Base-by-base conservation (phyloP, 345 rosid species). In the Stellera chamaejasme region DNA sequence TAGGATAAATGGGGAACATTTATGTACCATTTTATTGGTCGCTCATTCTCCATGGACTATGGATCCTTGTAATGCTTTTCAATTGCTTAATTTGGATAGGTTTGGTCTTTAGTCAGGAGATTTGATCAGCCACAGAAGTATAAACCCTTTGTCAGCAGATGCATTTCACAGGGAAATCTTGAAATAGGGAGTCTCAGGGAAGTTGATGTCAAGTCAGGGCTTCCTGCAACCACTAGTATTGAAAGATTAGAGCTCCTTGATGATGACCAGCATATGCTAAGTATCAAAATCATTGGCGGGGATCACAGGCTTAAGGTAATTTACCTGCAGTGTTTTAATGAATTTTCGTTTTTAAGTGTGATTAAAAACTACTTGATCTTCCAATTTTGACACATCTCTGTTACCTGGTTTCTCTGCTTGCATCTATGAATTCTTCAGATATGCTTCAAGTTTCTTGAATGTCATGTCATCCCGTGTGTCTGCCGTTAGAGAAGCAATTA, bases 151-250 rank as follows among this genome's bases (percentile, higher is more conserved):
- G 64, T 87, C 10, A 82, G 87, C 68, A 70, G 87, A 66, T 87
- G 96, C 54, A 77, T 82, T 36, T 75, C 69, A 60, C 77, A 80
- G 60, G 96, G 92, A 15, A 77, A 80, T 55, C 67, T 78, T 43
- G 87, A 86, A 74, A 84, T 84, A 62, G 96, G 96, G 42, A 87
- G 89, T 45, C 87, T 84, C 5, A 82, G 90, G 61, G 89, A 88
- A 66, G 90, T 88, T 11, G 82, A 84, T 74, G 92, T 88, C 6
- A 88, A 74, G 71, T 84, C 96, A 5, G 92, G 96, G 5, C 74
- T 88, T 12, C 96, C 92, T 0, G 96, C 96, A 2, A 88, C 96
- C 14, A 77, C 80, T 19, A 88, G 96, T 64, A 88, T 89, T 11
- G 92, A 88, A 79, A 70, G 87, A 54, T 68, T 84, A 49, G 96